Percentiles rank a stretch among this genome's conserved stretches.
phyloP scores from a whole-genome alignment of 2,329 filamentous ascomycete genomes.

The Stachybotrys elegans region DNA sequence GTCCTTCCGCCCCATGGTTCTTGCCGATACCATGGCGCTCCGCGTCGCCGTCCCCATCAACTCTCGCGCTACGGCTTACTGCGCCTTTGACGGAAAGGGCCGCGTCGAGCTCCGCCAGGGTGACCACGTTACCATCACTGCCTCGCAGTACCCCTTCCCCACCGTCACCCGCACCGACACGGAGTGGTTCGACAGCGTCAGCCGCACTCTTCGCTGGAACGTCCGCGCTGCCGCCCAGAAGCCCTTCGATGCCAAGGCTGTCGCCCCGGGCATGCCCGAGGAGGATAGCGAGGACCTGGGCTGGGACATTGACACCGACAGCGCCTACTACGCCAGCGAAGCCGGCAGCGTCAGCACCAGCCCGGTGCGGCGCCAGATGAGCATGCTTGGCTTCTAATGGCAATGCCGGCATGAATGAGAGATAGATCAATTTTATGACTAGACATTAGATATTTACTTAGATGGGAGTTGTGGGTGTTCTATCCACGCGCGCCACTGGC shows the following conservation, averaged over 20 bases:
- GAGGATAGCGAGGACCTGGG: constrained; percentile 55
- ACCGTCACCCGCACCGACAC: constrained; percentile 85
- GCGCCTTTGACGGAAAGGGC: constrained; percentile 95
- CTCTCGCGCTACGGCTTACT: constrained; percentile 90
- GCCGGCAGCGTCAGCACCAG: constrained; percentile 64
- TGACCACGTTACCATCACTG: constrained; percentile 93
- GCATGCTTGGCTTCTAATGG: constrained; percentile 49
- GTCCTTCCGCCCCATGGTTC: constrained; percentile 95
- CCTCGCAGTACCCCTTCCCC: constrained; percentile 94
- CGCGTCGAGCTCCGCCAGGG: constrained; percentile 89
- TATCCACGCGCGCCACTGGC: too few species aligned
- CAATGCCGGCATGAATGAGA: neutral
- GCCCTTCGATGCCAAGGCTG: constrained; percentile 61
- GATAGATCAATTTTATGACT: constrained; percentile 3
- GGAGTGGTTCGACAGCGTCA: constrained; percentile 97
- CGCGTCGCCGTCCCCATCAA: constrained; percentile 80
- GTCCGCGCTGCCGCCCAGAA: constrained; percentile 89
- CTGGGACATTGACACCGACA: constrained; percentile 95
- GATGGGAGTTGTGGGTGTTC: neutral
- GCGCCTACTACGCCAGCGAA: constrained; percentile 65
- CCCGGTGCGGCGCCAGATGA: constrained; percentile 69
- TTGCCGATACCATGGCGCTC: constrained; percentile 89
- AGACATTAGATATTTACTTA: constrained; percentile 2
- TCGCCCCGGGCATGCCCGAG: constrained; percentile 24
- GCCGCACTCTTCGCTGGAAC: constrained; percentile 91